phyloP scores from a whole-genome alignment of 2,329 filamentous ascomycete genomes.

The Aureobasidium zeae region DNA sequence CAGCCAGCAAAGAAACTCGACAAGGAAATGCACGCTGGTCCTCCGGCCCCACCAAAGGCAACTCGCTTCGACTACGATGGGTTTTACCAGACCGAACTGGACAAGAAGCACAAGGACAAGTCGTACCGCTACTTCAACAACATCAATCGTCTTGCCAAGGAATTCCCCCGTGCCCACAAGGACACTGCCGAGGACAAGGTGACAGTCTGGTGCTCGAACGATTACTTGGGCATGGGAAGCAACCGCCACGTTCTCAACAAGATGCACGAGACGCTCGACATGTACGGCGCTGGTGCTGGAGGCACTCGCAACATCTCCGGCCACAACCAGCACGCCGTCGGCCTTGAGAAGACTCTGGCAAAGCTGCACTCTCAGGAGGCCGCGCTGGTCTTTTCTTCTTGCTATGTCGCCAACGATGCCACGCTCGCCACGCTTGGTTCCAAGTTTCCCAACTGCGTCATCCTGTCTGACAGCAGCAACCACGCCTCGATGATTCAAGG shows the following conservation, averaged over 20 bases:
- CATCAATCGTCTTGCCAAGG: conserved; percentile 94
- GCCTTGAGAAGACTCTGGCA: conserved; percentile 70
- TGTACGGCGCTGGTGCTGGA: conserved; percentile 88
- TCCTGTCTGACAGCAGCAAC: conserved; percentile 94
- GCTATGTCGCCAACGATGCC: conserved; percentile 96
- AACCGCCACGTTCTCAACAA: conserved; percentile 76
- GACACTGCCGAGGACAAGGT: conserved; percentile 72
- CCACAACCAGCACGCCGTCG: conserved; percentile 89
- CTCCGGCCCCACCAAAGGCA: conserved; percentile 40
- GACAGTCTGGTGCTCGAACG: conserved; percentile 98
- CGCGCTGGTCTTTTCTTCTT: conserved; percentile 90
- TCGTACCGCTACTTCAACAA: conserved; percentile 99
- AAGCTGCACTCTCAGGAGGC: conserved; percentile 86
- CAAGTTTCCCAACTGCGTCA: conserved; percentile 92
- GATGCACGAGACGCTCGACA: conserved; percentile 93
- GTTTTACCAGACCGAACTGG: conserved; percentile 80
- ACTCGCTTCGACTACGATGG: conserved; percentile 78
- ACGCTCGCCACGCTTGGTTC: conserved; percentile 94
- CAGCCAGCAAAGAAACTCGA: background rate
- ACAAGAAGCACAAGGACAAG: conserved; percentile 99
- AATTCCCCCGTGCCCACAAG: conserved; percentile 93
- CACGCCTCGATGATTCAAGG: conserved; percentile 99
- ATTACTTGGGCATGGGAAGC: conserved; percentile 95
- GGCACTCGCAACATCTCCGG: conserved; percentile 97
- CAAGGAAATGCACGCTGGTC: conserved; percentile 19